Conservation (phyloP, 2,329 filamentous ascomycete genomes). For the Fusarium bactridioides region DNA sequence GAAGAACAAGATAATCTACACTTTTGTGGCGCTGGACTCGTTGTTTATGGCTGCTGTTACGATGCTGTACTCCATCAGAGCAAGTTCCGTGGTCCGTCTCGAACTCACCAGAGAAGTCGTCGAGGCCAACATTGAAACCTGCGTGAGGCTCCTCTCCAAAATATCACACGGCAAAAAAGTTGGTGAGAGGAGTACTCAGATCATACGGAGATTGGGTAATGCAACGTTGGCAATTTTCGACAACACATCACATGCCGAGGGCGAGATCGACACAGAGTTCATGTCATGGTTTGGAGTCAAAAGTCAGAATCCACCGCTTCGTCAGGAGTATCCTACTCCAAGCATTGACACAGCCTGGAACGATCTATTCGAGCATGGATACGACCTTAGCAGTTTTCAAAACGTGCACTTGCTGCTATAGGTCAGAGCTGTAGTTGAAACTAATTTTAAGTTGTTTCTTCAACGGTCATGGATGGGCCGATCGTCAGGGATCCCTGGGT, state of each 20-base stretch:
- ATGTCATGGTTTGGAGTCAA: constrained; percentile 40
- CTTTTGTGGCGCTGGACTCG: constrained; percentile 29
- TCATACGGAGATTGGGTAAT: constrained; percentile 31
- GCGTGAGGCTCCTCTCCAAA: constrained; percentile 25
- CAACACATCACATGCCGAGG: constrained; percentile 16
- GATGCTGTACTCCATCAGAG: constrained; percentile 32
- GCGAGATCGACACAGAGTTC: constrained; percentile 35
- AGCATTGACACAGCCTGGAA: constrained; percentile 38
- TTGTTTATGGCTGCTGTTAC: constrained; percentile 37
- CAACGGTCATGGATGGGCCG: not conserved
- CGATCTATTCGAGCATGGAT: constrained; percentile 36
- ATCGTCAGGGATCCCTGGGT: not conserved
- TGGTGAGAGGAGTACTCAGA: constrained; percentile 29
- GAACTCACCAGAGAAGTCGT: constrained; percentile 33
- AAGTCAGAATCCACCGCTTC: constrained; percentile 27
- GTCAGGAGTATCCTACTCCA: constrained; percentile 33
- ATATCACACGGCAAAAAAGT: constrained; percentile 34
- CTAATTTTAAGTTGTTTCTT: not conserved
- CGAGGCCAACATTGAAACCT: constrained; percentile 35
- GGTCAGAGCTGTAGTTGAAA: not conserved
- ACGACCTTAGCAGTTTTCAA: constrained; percentile 30
- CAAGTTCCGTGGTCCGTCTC: constrained; percentile 18
- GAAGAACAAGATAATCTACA: constrained; percentile 37
- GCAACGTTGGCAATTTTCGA: constrained; percentile 34
- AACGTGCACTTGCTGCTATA: constrained; percentile 28